These are phyloP conservation scores for Luffa aegyptiaca DNA, from an alignment of 306 rosid genomes.

Conservation along the genomic window DNA sequence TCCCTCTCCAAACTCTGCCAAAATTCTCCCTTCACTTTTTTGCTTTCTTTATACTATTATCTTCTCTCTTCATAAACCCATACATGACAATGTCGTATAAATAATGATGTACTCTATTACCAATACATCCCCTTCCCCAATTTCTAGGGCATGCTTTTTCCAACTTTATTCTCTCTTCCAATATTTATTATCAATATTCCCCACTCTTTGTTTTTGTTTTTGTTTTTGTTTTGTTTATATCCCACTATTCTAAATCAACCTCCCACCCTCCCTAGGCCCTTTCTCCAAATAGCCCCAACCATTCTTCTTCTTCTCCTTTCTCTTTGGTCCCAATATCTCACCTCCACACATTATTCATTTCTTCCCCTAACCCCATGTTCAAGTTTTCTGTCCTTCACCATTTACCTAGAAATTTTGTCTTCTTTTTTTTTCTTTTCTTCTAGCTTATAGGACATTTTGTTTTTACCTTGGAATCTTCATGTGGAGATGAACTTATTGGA, in stretches of 20 bases:
- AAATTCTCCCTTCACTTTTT: slow-evolving; percentile 23
- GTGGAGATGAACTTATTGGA: neutral
- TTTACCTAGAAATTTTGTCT: neutral
- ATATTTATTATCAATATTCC: neutral
- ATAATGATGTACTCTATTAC: neutral
- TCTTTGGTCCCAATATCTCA: neutral
- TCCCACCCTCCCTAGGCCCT: neutral
- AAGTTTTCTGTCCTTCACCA: neutral
- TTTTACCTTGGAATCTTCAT: neutral
- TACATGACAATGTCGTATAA: neutral
- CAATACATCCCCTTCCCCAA: slow-evolving; percentile 1
- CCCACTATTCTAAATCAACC: neutral
- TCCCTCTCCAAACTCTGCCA: slow-evolving; percentile 70
- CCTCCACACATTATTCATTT: too few species aligned
- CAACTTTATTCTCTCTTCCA: neutral
- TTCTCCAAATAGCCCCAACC: slow-evolving; percentile 3
- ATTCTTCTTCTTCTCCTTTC: neutral
- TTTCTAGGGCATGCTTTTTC: slow-evolving; percentile 12
- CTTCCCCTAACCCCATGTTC: neutral
- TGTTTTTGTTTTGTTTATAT: neutral
- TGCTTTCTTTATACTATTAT: slow-evolving; percentile 12
- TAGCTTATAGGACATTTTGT: neutral
- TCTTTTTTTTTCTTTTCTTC: too few species aligned
- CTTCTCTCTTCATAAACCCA: neutral
- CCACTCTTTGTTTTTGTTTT: neutral